Evolutionary conservation across 306 rosid species (phyloP).

Genomic region (Trifolium subterraneum): DNA sequence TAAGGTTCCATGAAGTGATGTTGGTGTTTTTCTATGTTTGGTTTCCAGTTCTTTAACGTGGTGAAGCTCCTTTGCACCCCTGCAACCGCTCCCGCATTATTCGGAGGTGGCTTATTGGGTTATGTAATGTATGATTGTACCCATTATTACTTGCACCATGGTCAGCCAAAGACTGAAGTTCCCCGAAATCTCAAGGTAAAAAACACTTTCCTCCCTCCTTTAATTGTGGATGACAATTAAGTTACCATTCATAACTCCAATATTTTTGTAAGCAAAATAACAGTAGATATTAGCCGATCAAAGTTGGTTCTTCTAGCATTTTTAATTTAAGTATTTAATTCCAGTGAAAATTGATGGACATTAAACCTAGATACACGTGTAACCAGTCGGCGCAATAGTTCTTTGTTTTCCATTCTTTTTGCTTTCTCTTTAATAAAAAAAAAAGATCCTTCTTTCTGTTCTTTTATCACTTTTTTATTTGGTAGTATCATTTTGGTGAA

Average conservation of each 20-base stretch:
- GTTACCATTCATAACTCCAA: conserved; percentile 17
- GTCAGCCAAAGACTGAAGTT: conserved; percentile 68
- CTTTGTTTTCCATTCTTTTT: neutral
- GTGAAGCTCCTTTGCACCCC: conserved; percentile 71
- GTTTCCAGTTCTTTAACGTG: conserved; percentile 78
- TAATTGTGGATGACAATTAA: conserved; percentile 19
- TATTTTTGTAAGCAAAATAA: conserved; percentile 4
- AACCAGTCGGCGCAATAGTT: neutral
- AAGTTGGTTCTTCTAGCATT: conserved; percentile 24
- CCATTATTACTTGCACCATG: conserved; percentile 93
- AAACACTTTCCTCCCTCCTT: conserved; percentile 15
- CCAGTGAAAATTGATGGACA: conserved; percentile 24
- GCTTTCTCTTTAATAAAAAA: neutral
- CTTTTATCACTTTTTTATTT: neutral
- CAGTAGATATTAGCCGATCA: conserved; percentile 21
- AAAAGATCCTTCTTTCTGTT: neutral
- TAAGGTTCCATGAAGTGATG: conserved; percentile 43
- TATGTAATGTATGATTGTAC: conserved; percentile 93
- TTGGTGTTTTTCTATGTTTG: conserved; percentile 38
- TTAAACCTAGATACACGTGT: conserved; percentile 13
- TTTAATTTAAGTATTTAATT: neutral
- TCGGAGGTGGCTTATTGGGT: conserved; percentile 93
- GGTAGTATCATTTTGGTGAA: neutral
- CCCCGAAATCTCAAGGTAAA: conserved; percentile 77
- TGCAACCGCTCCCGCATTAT: conserved; percentile 76